These are phyloP conservation scores for Trichoderma koningiopsis DNA, from an alignment of 2,329 filamentous ascomycete species.

Conservation along the genomic window DNA sequence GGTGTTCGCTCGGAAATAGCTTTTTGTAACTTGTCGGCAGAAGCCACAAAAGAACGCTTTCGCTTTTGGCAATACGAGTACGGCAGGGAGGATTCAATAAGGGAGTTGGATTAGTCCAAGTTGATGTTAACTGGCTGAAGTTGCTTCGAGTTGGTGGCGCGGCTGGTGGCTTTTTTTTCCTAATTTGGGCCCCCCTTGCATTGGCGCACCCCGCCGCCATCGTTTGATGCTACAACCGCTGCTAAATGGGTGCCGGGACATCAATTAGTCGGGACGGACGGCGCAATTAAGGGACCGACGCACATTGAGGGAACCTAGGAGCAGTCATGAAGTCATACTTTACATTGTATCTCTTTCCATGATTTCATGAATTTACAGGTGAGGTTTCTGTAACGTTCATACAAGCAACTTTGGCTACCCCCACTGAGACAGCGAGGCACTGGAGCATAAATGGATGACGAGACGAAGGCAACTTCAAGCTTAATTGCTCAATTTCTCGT, in stretches of 20 bases:
- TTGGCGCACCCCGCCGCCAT: constrained; percentile 4
- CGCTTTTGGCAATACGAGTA: not conserved
- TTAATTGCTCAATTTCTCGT: no score
- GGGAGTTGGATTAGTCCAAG: not conserved
- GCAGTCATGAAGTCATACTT: not conserved
- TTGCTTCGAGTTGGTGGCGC: not conserved
- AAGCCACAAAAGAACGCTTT: not conserved
- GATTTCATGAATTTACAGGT: no score
- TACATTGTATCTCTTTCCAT: no score
- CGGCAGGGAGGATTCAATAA: not conserved
- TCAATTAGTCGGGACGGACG: not conserved
- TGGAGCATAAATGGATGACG: no score
- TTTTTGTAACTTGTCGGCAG: not conserved
- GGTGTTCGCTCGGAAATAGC: not conserved
- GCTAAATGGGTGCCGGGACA: not conserved
- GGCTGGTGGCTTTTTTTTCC: constrained; percentile 2
- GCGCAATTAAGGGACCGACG: no score
- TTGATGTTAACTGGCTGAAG: not conserved
- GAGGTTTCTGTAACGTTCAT: no score
- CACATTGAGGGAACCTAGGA: not conserved
- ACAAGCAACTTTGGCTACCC: no score
- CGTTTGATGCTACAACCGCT: not conserved
- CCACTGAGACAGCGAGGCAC: no score
- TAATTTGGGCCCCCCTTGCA: not conserved
- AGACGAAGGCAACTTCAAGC: no score